These are phyloP conservation scores for Litsea cubeba DNA, from an alignment of 164 flowering plant genomes.

Conservation along the genomic window DNA sequence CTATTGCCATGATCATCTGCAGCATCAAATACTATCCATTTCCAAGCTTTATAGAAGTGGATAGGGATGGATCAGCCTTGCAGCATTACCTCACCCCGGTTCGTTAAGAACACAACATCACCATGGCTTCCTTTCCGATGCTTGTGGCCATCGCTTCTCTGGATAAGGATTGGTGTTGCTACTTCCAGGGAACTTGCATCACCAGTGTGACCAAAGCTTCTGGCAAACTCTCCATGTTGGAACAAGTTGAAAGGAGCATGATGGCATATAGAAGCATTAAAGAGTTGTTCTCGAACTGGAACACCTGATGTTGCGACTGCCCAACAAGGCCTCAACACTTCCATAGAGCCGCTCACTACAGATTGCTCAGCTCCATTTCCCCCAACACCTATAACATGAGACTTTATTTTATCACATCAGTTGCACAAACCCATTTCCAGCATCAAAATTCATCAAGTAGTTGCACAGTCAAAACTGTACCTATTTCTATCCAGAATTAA, in stretches of 20 bases:
- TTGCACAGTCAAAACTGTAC: not conserved
- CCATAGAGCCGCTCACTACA: constrained; percentile 96
- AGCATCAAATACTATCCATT: not conserved
- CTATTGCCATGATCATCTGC: not conserved
- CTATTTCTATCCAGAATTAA: not conserved
- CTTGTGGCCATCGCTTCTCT: constrained; percentile 76
- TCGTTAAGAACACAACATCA: constrained; percentile 89
- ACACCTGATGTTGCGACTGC: constrained; percentile 98
- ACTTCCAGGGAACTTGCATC: constrained; percentile 77
- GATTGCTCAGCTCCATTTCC: constrained; percentile 92
- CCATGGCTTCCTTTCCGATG: constrained; percentile 97
- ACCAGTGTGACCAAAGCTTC: constrained; percentile 45
- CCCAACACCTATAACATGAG: constrained; percentile 68
- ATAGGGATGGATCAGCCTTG: constrained; percentile 2
- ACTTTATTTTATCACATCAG: not conserved
- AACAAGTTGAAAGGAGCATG: constrained; percentile 73
- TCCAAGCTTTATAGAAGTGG: not conserved
- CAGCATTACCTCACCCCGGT: constrained; percentile 85
- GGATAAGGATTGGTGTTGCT: constrained; percentile 86
- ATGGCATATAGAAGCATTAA: constrained; percentile 92
- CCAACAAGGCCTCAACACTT: constrained; percentile 94
- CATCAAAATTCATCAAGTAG: not conserved
- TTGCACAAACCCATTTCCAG: not conserved
- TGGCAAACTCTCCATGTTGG: constrained; percentile 69
- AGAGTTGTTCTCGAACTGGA: constrained; percentile 90